Percentiles rank a stretch among this genome's conserved stretches.
Conservation (phyloP, 306 rosid genomes). For the Pyrus communis region DNA sequence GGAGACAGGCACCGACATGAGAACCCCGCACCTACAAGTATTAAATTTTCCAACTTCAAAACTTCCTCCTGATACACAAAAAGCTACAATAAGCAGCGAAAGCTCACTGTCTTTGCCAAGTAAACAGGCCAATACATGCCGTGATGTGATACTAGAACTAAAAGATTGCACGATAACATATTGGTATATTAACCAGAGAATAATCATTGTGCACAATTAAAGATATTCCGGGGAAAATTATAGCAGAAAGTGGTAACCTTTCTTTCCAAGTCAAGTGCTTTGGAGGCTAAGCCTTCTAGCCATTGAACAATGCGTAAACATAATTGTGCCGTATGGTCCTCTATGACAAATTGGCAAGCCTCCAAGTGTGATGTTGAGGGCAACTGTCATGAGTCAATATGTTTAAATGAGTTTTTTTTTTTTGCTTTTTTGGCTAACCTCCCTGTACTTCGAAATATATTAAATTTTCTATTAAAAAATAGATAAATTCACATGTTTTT, state of each 20-base stretch:
- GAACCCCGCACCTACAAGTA: slow-evolving; percentile 79
- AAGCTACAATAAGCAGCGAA: background rate
- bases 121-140: background rate
- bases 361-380: slow-evolving; percentile 78
- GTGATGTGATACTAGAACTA: background rate
- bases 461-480: background rate
- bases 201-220: background rate
- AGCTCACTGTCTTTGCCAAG: background rate
- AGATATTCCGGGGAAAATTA: slow-evolving; percentile 8
- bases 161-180: background rate
- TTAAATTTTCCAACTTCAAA: slow-evolving; percentile 3
- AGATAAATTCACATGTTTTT: background rate
- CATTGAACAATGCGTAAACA: slow-evolving; percentile 92
- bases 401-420: slow-evolving; percentile 11
- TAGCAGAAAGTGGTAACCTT: slow-evolving; percentile 51
- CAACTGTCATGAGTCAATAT: slow-evolving; percentile 43
- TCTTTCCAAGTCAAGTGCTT: slow-evolving; percentile 82
- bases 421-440: background rate
- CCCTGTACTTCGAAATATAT: background rate
- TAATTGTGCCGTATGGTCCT: slow-evolving; percentile 78
- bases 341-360: slow-evolving; percentile 84
- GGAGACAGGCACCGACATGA: slow-evolving; percentile 86
- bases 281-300: slow-evolving; percentile 90
- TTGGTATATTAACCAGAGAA: background rate
- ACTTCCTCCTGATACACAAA: background rate